phyloP scores from a whole-genome alignment of 306 rosid species.

The Mimosa pudica region DNA sequence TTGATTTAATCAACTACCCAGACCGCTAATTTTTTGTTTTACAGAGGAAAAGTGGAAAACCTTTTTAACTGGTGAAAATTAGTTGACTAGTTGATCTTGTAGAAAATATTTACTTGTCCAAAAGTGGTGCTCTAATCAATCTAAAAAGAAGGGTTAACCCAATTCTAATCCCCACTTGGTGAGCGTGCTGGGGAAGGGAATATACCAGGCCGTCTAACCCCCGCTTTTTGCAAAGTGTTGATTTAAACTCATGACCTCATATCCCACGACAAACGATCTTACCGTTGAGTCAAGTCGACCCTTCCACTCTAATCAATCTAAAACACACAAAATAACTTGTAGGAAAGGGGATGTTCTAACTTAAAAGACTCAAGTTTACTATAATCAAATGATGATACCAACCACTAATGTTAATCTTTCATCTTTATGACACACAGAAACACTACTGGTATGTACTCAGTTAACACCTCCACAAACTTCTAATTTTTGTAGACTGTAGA shows the following conservation, averaged over 20 bases:
- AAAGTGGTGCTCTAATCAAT: background rate
- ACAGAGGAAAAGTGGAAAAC: background rate
- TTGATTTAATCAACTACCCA: background rate
- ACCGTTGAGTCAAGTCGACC: too few species aligned
- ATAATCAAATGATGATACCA: slow-evolving; percentile 9
- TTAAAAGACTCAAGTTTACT: background rate
- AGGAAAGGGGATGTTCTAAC: background rate
- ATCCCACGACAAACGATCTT: too few species aligned
- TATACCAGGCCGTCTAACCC: too few species aligned
- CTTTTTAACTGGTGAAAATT: background rate
- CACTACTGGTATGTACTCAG: background rate
- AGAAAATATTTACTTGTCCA: background rate
- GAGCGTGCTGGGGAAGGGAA: too few species aligned
- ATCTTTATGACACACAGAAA: slow-evolving; percentile 7
- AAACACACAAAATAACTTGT: background rate
- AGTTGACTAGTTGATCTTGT: background rate
- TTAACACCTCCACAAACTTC: slow-evolving; percentile 22
- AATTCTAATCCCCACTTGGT: too few species aligned
- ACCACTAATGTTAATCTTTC: background rate
- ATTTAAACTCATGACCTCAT: too few species aligned
- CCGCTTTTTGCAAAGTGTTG: too few species aligned
- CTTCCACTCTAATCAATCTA: background rate
- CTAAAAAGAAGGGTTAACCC: background rate
- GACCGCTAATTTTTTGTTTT: background rate
- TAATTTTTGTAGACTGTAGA: background rate